Evolutionary conservation across 345 rosid species (phyloP), one percentile per base, ranked within the genome.

Genomic region (Draba incana): DNA sequence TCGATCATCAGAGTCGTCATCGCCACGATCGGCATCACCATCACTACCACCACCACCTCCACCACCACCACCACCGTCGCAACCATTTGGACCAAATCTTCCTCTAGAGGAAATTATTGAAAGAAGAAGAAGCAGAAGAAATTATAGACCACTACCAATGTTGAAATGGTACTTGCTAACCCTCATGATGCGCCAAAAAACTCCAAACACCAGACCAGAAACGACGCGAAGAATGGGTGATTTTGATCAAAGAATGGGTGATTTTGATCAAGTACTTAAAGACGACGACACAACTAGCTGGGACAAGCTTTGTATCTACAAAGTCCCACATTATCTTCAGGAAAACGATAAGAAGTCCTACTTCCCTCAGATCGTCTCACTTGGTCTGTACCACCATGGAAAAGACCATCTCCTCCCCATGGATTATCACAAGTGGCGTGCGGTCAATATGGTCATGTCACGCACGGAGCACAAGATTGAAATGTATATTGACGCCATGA

Each of bases 401-500:
- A 81, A 83, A 70, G 69, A 67, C 66, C 88, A 89, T 10, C 81
- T 93, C 4, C 80, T 86, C n/a, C 83, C 81, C 56, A 86, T 88
- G 96, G 96, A 90, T 8, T 82, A 81, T 51, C 97, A 90, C 72
- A 90, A 90, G 55, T 93, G 96, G 96, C 88, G 90, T 3, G 78
- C 90, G 16, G 84, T 93, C 64, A 77, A 85, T 72, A 86, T 46
- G 77, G 76, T 88, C 49, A 77, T 93, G 7, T 75, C 71, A 79
- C 92, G 93, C 57, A 77, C 80, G 1, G 53, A 71, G 4, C 88
- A 84, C 42, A 78, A 67, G 24, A 79, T 93, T 10, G 71, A 78
- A 63, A 5, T 71, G 31, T 93, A 79, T 62, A 83, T 93, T 24
- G 89, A 88, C 16, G 74, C 86, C 5, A 72, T 87, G 57, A 83